These are phyloP conservation scores for Tillandsia leiboldiana DNA, from an alignment of 176 grass and related monocot genomes.

Conservation along the genomic window DNA sequence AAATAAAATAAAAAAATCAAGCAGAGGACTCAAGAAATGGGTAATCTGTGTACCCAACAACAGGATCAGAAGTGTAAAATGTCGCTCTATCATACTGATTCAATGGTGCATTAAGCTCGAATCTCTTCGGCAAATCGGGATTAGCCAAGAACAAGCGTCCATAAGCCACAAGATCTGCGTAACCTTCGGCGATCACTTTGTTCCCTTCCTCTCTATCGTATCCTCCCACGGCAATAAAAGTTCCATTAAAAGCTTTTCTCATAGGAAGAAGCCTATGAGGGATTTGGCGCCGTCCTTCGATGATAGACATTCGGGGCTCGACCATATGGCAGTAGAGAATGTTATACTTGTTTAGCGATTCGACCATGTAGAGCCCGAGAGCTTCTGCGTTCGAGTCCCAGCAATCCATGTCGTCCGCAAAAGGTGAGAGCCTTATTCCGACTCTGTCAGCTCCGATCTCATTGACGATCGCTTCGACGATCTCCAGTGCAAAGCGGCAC, in stretches of 20 bases:
- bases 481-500: constrained; percentile 4
- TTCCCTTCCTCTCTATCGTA: constrained; percentile 38
- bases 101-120: constrained; percentile 2
- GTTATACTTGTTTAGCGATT: constrained; percentile 23
- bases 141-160: neutral
- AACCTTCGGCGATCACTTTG: constrained; percentile 26
- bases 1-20: too few relatives aligned
- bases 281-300: constrained; percentile 13
- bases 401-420: constrained; percentile 25
- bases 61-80: too few relatives aligned
- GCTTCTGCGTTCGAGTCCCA: constrained; percentile 33
- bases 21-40: too few relatives aligned
- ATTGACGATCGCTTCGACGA: neutral
- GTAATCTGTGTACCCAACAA: too few relatives aligned
- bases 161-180: constrained; percentile 32
- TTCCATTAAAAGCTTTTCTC: constrained; percentile 30
- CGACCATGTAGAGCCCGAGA: constrained; percentile 19
- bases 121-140: too few relatives aligned
- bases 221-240: constrained; percentile 27
- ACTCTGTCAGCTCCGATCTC: neutral
- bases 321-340: constrained; percentile 31
- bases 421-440: constrained; percentile 12
- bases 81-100: neutral
- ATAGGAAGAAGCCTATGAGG: constrained; percentile 24
- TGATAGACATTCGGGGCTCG: constrained; percentile 20